phyloP scores from a whole-genome alignment of 2,329 filamentous ascomycete genomes.

The Botrytis squamosa region DNA sequence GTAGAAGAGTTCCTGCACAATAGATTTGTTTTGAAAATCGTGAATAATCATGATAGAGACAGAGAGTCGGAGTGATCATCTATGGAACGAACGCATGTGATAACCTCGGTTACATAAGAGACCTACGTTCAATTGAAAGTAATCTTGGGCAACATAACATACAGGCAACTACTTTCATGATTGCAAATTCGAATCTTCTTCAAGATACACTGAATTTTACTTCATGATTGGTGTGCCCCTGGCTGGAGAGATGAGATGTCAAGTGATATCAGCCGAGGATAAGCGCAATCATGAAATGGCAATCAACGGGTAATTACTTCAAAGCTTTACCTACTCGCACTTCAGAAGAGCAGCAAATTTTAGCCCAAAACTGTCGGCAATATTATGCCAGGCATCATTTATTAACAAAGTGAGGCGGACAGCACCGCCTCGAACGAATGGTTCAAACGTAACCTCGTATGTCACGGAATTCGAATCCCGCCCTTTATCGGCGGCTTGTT shows the following conservation, averaged over 20 bases:
- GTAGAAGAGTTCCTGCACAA: neutral
- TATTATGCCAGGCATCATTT: neutral
- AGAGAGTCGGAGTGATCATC: too few relatives aligned
- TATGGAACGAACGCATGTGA: neutral
- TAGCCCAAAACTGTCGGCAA: neutral
- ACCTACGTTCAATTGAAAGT: neutral
- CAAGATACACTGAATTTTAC: neutral
- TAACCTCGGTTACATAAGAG: neutral
- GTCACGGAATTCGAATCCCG: neutral
- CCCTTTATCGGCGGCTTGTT: neutral
- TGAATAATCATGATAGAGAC: neutral
- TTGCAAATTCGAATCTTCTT: neutral
- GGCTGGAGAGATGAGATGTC: neutral
- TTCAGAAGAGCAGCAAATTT: neutral
- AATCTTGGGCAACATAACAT: neutral
- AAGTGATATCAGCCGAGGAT: neutral
- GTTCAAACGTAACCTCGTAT: neutral
- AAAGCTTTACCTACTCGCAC: neutral
- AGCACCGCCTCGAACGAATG: neutral
- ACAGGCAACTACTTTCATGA: neutral
- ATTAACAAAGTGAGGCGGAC: constrained; percentile 8
- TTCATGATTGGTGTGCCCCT: neutral
- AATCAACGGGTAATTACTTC: neutral
- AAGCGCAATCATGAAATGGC: neutral
- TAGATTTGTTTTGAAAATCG: neutral